These are phyloP conservation scores for Hibiscus mutabilis DNA, from an alignment of 345 rosid genomes.

Conservation along the genomic window DNA sequence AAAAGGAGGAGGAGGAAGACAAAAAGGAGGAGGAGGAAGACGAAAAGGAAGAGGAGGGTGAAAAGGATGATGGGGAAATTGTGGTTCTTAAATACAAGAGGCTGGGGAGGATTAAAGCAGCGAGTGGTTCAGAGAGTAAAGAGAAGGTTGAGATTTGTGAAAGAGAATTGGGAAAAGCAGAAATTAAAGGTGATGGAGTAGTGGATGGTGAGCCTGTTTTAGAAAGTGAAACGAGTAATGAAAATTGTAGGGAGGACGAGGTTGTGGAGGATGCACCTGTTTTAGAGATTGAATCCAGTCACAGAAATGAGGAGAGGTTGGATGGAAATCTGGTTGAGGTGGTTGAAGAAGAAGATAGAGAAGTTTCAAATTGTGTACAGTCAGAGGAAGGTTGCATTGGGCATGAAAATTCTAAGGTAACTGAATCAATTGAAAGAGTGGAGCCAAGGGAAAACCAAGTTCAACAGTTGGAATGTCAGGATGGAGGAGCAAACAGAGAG, in stretches of 20 bases:
- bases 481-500: constrained; percentile 15
- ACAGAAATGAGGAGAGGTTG: constrained; percentile 17
- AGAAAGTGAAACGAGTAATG: constrained; percentile 15
- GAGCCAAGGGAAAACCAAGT: constrained; percentile 17
- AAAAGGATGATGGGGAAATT: constrained; percentile 12
- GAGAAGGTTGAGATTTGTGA: constrained; percentile 26
- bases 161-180: constrained; percentile 23
- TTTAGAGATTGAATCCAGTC: constrained; percentile 15
- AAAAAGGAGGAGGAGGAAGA: constrained; percentile 11
- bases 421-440: constrained; percentile 16
- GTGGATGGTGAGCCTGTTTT: constrained; percentile 21
- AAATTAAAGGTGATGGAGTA: constrained; percentile 1
- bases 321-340: constrained; percentile 21
- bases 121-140: constrained; percentile 23
- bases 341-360: constrained; percentile 25
- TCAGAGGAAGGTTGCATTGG: constrained; percentile 18
- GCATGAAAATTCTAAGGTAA: constrained; percentile 19
- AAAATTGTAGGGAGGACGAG: not conserved
- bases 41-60: constrained; percentile 10
- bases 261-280: constrained; percentile 10
- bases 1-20: constrained; percentile 22
- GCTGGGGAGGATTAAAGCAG: constrained; percentile 18
- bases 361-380: constrained; percentile 17
- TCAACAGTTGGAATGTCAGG: constrained; percentile 19
- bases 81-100: constrained; percentile 19